Percentiles rank a stretch among this genome's conserved stretches.
Evolutionary conservation across 257 asterid genomes (phyloP).

Genomic region (Jacaranda copaia): DNA sequence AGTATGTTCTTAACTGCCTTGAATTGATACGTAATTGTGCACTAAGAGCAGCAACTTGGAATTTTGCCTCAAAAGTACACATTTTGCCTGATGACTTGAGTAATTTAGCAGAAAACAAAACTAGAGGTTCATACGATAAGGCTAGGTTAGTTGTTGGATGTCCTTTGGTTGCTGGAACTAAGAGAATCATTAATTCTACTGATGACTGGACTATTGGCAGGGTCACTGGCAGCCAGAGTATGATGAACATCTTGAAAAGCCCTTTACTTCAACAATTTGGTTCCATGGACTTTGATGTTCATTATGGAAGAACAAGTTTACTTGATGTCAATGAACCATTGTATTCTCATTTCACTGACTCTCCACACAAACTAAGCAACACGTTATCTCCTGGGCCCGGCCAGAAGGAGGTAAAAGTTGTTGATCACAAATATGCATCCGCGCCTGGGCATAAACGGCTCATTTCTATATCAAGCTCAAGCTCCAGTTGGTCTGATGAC

Average conservation of each 20-base stretch:
- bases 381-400: slow-evolving; percentile 37
- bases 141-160: slow-evolving; percentile 44
- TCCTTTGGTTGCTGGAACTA: slow-evolving; percentile 35
- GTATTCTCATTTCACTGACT: slow-evolving; percentile 37
- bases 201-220: slow-evolving; percentile 52
- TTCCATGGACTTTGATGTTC: slow-evolving; percentile 33
- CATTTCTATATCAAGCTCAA: slow-evolving; percentile 64
- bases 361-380: slow-evolving; percentile 37
- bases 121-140: slow-evolving; percentile 35
- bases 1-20: slow-evolving; percentile 70
- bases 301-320: slow-evolving; percentile 34
- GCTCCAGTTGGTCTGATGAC: slow-evolving; percentile 58
- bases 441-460: slow-evolving; percentile 51
- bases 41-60: slow-evolving; percentile 51
- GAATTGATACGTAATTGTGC: slow-evolving; percentile 64
- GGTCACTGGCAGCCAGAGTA: slow-evolving; percentile 59
- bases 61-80: slow-evolving; percentile 50
- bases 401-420: slow-evolving; percentile 43
- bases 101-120: slow-evolving; percentile 40
- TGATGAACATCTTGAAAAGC: slow-evolving; percentile 71
- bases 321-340: slow-evolving; percentile 32
- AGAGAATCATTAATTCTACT: slow-evolving; percentile 35
- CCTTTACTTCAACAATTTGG: slow-evolving; percentile 55
- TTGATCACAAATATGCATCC: slow-evolving; percentile 39
- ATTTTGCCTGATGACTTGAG: slow-evolving; percentile 40